Conservation (phyloP, 768 basidiomycete species). For the Grammothele lineata region DNA sequence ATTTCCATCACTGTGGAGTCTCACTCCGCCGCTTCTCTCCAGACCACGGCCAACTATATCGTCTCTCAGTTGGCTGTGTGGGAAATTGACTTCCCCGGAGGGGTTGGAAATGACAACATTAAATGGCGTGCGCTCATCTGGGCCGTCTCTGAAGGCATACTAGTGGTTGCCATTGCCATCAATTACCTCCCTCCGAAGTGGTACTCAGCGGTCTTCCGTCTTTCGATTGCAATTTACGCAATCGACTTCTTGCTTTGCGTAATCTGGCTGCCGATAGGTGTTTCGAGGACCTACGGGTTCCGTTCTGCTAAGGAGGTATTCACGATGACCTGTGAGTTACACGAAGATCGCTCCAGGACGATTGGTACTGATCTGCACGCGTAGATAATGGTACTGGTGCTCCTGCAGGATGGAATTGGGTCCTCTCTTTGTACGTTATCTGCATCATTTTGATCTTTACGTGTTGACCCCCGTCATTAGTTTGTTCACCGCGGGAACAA, state of each 20-base stretch:
- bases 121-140: conserved; percentile 87
- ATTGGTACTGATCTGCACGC: too few relatives aligned
- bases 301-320: conserved; percentile 81
- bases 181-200: conserved; percentile 79
- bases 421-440: conserved; percentile 69
- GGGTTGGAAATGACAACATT: conserved; percentile 60
- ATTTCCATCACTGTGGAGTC: too few relatives aligned
- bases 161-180: conserved; percentile 69
- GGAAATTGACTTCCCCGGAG: conserved; percentile 81
- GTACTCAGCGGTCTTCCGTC: conserved; percentile 76
- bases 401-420: conserved; percentile 87
- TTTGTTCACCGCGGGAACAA: conserved; percentile 80
- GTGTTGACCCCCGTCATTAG: conserved; percentile 31
- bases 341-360: too few relatives aligned
- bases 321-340: conserved; percentile 62
- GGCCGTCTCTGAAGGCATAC: conserved; percentile 71
- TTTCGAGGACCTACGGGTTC: conserved; percentile 86
- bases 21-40: too few relatives aligned
- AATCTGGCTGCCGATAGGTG: conserved; percentile 92
- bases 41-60: conserved; percentile 89
- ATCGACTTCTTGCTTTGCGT: conserved; percentile 84
- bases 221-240: conserved; percentile 71
- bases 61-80: conserved; percentile 81
- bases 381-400: conserved; percentile 91
- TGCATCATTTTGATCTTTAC: neutral